A percentile compares a stretch with the other conserved stretches of the same genome.
These are phyloP conservation scores for Backusella psychrophila DNA, from an alignment of 192 early-diverging fungal species.

Conservation along the genomic window DNA sequence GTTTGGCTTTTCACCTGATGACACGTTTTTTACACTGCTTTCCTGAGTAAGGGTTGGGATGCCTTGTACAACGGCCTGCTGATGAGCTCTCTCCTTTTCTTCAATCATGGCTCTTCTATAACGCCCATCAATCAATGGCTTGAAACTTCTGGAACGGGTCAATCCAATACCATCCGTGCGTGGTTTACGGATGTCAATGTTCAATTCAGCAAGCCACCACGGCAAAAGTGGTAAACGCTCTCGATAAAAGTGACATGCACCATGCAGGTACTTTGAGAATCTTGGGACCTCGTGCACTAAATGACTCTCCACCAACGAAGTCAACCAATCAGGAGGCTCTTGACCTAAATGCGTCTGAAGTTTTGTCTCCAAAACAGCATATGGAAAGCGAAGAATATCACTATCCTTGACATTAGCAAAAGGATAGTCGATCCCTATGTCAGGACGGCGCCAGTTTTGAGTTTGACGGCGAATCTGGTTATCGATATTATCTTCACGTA, in stretches of 20 bases:
- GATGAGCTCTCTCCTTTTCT: conserved; percentile 19
- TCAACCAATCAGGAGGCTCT: conserved; percentile 74
- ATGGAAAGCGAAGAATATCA: conserved; percentile 90
- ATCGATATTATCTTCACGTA: conserved; percentile 87
- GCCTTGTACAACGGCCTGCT: conserved; percentile 1
- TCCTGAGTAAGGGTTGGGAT: neutral
- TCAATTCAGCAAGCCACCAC: conserved; percentile 47
- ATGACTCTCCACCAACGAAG: conserved; percentile 68
- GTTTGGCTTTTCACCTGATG: neutral
- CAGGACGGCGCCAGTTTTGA: conserved; percentile 90
- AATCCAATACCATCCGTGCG: conserved; percentile 26
- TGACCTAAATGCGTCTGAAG: conserved; percentile 67
- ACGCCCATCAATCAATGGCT: conserved; percentile 36
- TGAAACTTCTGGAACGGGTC: conserved; percentile 36
- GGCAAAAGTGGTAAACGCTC: conserved; percentile 31
- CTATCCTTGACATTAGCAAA: conserved; percentile 72
- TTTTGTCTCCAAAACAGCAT: conserved; percentile 91
- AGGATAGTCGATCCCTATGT: conserved; percentile 75
- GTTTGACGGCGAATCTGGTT: conserved; percentile 59
- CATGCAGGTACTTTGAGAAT: conserved; percentile 90
- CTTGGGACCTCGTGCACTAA: conserved; percentile 78
- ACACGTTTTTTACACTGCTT: neutral
- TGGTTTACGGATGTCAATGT: conserved; percentile 48
- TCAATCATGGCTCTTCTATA: conserved; percentile 38
- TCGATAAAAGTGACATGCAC: conserved; percentile 41